Evolutionary conservation across 164 flowering plant species (phyloP), one percentile per base, ranked within the genome.

Genomic region (Macadamia tetraphylla): DNA sequence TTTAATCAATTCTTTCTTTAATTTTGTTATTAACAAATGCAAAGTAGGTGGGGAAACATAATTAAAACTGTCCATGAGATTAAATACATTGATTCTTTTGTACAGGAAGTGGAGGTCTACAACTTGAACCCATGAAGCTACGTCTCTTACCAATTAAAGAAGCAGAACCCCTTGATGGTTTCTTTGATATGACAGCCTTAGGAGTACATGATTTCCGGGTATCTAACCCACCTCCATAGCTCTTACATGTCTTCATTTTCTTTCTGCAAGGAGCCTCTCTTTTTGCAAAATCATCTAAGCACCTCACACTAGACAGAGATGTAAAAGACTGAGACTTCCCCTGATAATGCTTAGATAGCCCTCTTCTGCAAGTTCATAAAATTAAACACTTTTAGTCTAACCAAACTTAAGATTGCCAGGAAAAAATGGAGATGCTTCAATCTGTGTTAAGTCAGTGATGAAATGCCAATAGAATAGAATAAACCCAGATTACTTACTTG

Each of bases 311-410:
- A 70, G 91, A 78, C 17, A 92, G 74, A 72, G 84, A 85, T 66
- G 90, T 84, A 68, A 87, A 92, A 0, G 94, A 89, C 68, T 88
- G 88, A 0, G 92, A 88, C 65, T 92, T 88, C 29, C 97, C 97
- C 66, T 87, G 70, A 55, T 73, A 92, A 72, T 70, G 84, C 70
- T 80, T 83, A 6, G 97, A 92, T 31, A 92, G 78, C 52, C 97
- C 97, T 79, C 95, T 84, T 77, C 92, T 91, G 86, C 77, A 81
- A n/a, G 46, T 52, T 63, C 55, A 11, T 65, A 56, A 13, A 13
- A 31, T 3, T 15, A 13, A 62, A 14, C 10, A 67, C 29, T 3
- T 49, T 59, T 23, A 23, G 43, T 60, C 23, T 48, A 3, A 30
- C 35, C n/a, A 44, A 9, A 43, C 18, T 29, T 12, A 29, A 5